Evolutionary conservation across 2,329 filamentous ascomycete genomes (phyloP), one percentile per base, ranked within the genome.

Genomic region (Fusarium coicis): DNA sequence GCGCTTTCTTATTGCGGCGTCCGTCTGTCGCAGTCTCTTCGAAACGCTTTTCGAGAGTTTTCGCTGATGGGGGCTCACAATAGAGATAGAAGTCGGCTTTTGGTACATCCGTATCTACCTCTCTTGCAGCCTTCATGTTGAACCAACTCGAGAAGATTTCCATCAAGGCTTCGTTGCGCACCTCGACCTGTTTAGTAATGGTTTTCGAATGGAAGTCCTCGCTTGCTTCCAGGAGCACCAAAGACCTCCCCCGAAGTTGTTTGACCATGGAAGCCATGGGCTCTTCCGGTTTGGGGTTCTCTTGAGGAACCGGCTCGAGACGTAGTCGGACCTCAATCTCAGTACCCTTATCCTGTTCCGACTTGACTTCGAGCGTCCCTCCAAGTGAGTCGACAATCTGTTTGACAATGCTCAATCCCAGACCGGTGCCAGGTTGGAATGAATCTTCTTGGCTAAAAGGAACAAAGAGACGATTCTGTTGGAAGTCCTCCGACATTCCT

Each of bases 361-460:
- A 89, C 37, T 84, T 84, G 39, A 93, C 85, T 14, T 88, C 84
- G 47, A 93, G 89, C 11, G 83, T 85, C 1, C 91, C 91, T 34
- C 86, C 85, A 2, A 93, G 81, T 32, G 89, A 87, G 52, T 87
- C 86, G 21, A 92, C 87, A 40, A 93, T 88, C 58, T 85, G 84
- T 43, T 86, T 85, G 30, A 93, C 90, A 18, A 93, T 90, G 21
- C 88, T 90, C 43, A 93, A 79, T 0, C 91, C 91, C 1, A 93
- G 81, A 0, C 90, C 91, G 2, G 89, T 89, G 2, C 90, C 91
- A 10, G 87, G 86, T 5, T 88, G 86, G 23, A 93, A 80, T 0
- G 85, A 83, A 63, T 91, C 87, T 75, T 93, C 91, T 72, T 93
- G 91, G 1, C 85, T 82, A 68, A 92, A 92, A 0, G 90, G 89